Evolutionary conservation across 2,329 filamentous ascomycete species (phyloP).

Genomic region (Rutstroemia sp.): DNA sequence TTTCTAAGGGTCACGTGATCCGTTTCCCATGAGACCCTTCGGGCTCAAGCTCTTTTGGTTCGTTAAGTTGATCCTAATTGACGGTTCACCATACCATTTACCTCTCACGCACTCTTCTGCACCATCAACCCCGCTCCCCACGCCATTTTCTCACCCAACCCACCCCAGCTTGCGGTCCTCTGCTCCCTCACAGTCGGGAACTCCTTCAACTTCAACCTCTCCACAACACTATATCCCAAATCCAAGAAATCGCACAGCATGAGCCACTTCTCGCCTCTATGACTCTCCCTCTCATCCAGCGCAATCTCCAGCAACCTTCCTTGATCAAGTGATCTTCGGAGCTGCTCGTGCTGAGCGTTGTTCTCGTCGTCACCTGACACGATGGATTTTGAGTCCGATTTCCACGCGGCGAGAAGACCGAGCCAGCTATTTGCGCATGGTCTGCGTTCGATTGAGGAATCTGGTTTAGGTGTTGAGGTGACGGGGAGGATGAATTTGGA

Average conservation of each 20-base stretch:
- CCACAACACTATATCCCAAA: slow-evolving; percentile 7
- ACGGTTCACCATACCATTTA: neutral
- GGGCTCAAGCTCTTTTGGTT: too few relatives aligned
- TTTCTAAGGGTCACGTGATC: too few relatives aligned
- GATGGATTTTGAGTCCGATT: neutral
- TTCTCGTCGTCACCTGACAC: neutral
- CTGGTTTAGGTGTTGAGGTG: neutral
- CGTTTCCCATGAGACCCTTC: too few relatives aligned
- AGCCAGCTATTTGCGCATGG: slow-evolving; percentile 7
- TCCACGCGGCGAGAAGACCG: slow-evolving; percentile 2
- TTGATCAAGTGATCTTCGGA: neutral
- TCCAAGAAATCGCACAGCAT: slow-evolving; percentile 4
- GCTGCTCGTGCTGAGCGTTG: neutral
- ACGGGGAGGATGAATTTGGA: slow-evolving; percentile 1
- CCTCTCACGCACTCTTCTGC: slow-evolving; percentile 1
- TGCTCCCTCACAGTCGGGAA: neutral
- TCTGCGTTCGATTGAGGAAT: neutral
- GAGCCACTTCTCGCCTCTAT: slow-evolving; percentile 8
- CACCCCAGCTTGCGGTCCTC: neutral
- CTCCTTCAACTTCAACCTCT: slow-evolving; percentile 8
- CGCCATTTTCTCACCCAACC: neutral
- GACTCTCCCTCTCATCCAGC: neutral
- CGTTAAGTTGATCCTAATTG: too few relatives aligned
- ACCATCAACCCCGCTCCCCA: neutral
- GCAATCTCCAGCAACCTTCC: slow-evolving; percentile 2